These are phyloP conservation scores for Trichoderma asperelloides DNA, from an alignment of 495 filamentous ascomycete species.

Conservation along the genomic window DNA sequence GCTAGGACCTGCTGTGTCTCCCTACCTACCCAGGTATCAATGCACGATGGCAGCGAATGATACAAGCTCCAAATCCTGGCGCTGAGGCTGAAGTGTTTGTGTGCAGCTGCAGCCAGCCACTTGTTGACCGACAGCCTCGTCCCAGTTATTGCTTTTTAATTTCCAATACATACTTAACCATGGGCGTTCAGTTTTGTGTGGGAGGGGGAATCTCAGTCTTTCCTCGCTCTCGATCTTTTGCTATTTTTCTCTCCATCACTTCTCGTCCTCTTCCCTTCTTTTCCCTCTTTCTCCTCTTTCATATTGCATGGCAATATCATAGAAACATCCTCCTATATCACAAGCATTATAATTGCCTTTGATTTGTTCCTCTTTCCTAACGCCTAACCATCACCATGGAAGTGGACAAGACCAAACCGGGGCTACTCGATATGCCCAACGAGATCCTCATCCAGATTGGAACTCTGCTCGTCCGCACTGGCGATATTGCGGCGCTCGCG, in stretches of 20 bases:
- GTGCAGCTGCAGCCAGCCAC: conserved; percentile 6
- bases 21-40: neutral
- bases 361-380: neutral
- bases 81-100: neutral
- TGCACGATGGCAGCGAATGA: neutral
- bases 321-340: no score
- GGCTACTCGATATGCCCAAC: neutral
- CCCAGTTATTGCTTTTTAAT: neutral
- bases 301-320: no score
- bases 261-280: no score
- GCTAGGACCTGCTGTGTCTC: neutral
- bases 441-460: neutral
- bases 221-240: no score
- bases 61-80: neutral
- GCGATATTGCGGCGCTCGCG: neutral
- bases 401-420: neutral
- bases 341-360: neutral
- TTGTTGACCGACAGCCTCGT: neutral
- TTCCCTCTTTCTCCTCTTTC: no score
- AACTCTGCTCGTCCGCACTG: neutral
- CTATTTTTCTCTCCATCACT: neutral
- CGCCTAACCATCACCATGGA: neutral
- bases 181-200: neutral
- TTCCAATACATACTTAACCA: neutral
- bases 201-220: no score